Evolutionary conservation across 164 flowering plant species (phyloP).

Genomic region (Cinnamomum chago): DNA sequence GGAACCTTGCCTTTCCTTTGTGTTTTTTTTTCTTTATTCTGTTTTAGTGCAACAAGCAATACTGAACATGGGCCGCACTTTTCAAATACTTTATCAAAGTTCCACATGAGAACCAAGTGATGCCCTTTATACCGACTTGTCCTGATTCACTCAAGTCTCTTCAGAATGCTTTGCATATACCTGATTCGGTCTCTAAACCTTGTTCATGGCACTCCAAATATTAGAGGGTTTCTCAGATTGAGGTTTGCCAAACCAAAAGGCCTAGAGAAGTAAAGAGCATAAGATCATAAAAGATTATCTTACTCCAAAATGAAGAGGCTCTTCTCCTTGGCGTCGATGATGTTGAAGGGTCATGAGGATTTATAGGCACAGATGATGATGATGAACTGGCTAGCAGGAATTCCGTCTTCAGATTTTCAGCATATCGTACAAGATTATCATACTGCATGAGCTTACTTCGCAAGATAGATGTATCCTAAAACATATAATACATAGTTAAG

Average conservation of each 20-base stretch:
- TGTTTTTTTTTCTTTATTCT: background rate
- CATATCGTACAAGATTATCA: conserved; percentile 58
- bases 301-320: conserved; percentile 59
- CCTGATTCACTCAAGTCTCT: background rate
- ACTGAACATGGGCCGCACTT: background rate
- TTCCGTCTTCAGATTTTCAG: conserved; percentile 53
- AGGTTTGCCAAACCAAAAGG: background rate
- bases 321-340: conserved; percentile 39
- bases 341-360: conserved; percentile 46
- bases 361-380: conserved; percentile 42
- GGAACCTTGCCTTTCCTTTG: too few species aligned
- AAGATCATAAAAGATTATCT: conserved; percentile 19
- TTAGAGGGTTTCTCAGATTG: background rate
- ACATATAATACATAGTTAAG: conserved; percentile 7
- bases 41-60: background rate
- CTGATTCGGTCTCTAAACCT: background rate
- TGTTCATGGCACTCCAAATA: too few species aligned
- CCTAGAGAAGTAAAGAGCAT: background rate
- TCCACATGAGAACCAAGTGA: background rate
- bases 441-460: conserved; percentile 56
- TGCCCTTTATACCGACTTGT: background rate
- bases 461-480: conserved; percentile 70
- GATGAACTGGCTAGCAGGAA: conserved; percentile 47
- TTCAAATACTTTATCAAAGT: background rate
- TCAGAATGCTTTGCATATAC: background rate